Evolutionary conservation across 345 rosid species (phyloP), one percentile per base, ranked within the genome.

Genomic region (Arabidopsis arenosa): DNA sequence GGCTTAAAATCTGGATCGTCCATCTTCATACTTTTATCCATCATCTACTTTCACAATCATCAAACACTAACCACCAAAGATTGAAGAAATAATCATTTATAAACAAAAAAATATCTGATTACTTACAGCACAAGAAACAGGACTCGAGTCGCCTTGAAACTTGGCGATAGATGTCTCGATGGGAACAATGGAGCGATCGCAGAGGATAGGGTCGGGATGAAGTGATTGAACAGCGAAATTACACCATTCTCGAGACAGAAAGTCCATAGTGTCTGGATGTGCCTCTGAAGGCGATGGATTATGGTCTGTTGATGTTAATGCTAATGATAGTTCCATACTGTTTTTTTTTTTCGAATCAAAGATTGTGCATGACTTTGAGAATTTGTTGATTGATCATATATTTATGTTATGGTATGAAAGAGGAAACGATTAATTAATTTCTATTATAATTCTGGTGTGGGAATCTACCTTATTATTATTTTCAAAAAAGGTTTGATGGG

Each of bases 181-280:
- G 15, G 85, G 76, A 58, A 87, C 76, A 35, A 88, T 82, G 47
- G 93, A 84, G 43, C 79, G 79, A 18, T 83, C 84, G 33, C 73
- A 75, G 17, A 76, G 44, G 36, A 77, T 14, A 13, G 70, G 70
- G 6, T 83, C 84, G 1, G 97, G 90, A 39, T 90, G 92, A 14
- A 90, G 87, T 54, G 97, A 80, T 64, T 90, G 93, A 63, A 94
- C 90, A 9, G 97, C 96, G 52, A 94, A 90, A 75, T 89, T 81
- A 77, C 97, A 94, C 98, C 97, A 94, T 32, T 95, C 80, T 8
- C 78, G 73, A 6, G 98, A 94, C 36, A 92, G 93, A 80, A 92
- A 92, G 75, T 92, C 98, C 96, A 94, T 84, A 9, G 93, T 78
- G 44, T 94, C 97, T 13, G 93, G 96, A 77, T 88, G 93, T 82